Conservation (phyloP, 2,329 filamentous ascomycete genomes). For the Drechslerella dactyloides region DNA sequence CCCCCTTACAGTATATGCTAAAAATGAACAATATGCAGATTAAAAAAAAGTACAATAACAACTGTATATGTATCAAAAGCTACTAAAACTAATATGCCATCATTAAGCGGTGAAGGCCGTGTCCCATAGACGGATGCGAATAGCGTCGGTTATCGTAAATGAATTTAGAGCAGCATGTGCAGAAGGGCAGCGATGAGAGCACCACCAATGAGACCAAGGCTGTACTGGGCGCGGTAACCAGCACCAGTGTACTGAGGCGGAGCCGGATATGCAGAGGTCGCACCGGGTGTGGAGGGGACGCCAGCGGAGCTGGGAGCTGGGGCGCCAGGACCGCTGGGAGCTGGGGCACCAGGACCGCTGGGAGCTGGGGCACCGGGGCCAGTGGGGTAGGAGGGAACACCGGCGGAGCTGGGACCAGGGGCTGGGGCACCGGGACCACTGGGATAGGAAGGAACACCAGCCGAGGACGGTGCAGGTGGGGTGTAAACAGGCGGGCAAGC, state of each 20-base stretch:
- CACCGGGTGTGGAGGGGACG: background rate
- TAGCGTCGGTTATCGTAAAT: background rate
- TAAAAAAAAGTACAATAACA: background rate
- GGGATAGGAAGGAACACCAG: background rate
- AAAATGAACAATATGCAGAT: background rate
- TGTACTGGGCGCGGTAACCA: slow-evolving; percentile 31
- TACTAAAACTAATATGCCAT: background rate
- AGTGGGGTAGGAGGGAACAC: background rate
- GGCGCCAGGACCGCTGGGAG: background rate
- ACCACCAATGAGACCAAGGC: slow-evolving; percentile 22
- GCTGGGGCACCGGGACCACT: background rate
- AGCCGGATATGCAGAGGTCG: slow-evolving; percentile 1
- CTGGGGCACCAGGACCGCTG: background rate
- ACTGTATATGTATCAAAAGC: slow-evolving; percentile 3
- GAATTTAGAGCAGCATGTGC: background rate
- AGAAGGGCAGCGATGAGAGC: slow-evolving; percentile 21
- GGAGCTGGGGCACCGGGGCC: background rate
- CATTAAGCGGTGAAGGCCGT: background rate
- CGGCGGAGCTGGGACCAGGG: background rate
- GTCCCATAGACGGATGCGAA: background rate
- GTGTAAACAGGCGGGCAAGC: background rate
- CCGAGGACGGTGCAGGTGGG: slow-evolving; percentile 9
- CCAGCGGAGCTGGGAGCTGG: background rate
- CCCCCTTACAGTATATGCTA: background rate
- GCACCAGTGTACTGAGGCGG: slow-evolving; percentile 31